phyloP scores from a whole-genome alignment of 1,284 basidiomycete genomes.

The Ceratobasidium sp. region DNA sequence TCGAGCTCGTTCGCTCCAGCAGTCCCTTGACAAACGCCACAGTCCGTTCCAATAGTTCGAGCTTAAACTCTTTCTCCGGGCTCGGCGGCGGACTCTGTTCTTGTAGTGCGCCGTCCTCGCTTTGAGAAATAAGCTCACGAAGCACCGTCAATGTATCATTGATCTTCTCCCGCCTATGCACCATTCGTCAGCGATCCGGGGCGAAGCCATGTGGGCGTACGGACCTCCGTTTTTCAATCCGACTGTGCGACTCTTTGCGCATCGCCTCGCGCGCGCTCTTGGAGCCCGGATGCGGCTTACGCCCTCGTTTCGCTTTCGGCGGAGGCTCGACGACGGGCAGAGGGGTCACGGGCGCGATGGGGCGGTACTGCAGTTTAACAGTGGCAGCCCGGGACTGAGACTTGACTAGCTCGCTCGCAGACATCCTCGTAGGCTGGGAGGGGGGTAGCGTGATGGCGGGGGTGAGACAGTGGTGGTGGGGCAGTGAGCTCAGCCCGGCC shows the following conservation, averaged over 20 bases:
- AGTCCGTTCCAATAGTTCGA: slow-evolving; percentile 52
- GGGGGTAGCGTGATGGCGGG: not conserved
- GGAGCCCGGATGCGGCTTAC: slow-evolving; percentile 45
- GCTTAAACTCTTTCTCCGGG: slow-evolving; percentile 51
- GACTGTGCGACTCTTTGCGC: slow-evolving; percentile 52
- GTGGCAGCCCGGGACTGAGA: slow-evolving; percentile 17
- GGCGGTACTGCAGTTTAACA: slow-evolving; percentile 18
- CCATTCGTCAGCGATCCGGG: not conserved
- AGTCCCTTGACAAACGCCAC: slow-evolving; percentile 47
- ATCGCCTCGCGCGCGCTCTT: slow-evolving; percentile 48
- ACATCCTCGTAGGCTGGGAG: slow-evolving; percentile 13
- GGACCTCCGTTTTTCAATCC: slow-evolving; percentile 52
- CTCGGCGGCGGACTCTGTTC: slow-evolving; percentile 46
- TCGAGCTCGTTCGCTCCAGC: slow-evolving; percentile 41
- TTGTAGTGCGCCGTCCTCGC: slow-evolving; percentile 45
- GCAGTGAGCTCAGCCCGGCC: not conserved
- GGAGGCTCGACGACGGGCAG: slow-evolving; percentile 31
- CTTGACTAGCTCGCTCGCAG: slow-evolving; percentile 44
- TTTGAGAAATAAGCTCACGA: slow-evolving; percentile 47
- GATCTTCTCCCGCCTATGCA: slow-evolving; percentile 51
- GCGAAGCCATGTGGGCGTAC: not conserved
- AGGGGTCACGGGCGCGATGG: slow-evolving; percentile 39
- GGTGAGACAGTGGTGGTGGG: too few relatives aligned
- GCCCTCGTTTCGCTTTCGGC: slow-evolving; percentile 44
- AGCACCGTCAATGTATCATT: slow-evolving; percentile 51